Evolutionary conservation across 1,284 basidiomycete genomes (phyloP), one percentile per base, ranked within the genome.

Genomic region (Fomitopsis pinicola): DNA sequence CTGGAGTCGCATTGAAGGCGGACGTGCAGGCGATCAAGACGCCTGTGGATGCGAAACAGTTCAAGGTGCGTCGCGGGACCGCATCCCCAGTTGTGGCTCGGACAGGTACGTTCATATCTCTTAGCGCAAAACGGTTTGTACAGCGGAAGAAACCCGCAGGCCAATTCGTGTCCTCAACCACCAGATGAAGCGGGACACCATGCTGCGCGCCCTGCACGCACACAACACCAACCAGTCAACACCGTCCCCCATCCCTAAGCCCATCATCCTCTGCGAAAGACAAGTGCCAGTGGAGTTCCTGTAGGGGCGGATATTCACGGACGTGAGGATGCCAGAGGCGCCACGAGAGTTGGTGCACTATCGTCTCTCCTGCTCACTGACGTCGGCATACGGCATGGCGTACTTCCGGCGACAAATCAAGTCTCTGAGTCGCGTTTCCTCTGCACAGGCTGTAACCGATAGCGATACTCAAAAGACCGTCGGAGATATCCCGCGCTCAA

Each of bases 361-460:
- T 88, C 89, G 50, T 85, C 86, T 5, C 82, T 98, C 58, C 79
- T 84, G 57, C 91, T 94, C 1, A 69, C 76, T 28, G 78, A 79
- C 3, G 78, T 98, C 22, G 89, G 91, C 1, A 82, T 98, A n/a
- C 67, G 95, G 92, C 12, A 87, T 85, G 17, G 82, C 86, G 61
- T 98, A 95, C 74, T 98, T 95, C 77, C 90, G 94, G 3, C 87
- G 97, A 8, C 97, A 98, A 77, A 92, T 98, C 74, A 92, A 87
- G 69, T 91, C 91, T 0, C 79, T 98, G 36, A 80, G 85, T 8
- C 85, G 85, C 38, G 85, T 97, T 17, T 93, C 91, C 0, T 73
- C 75, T n/a, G 84, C 85, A 0, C 95, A 98, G 73, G 76, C 79
- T 40, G 83, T 82, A 0, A 76, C 83, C 55, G 89, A 94, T 68